Evolutionary conservation across 495 filamentous ascomycete species (phyloP), one percentile per base, ranked within the genome.

Genomic region (Lophiostoma macrostomum): DNA sequence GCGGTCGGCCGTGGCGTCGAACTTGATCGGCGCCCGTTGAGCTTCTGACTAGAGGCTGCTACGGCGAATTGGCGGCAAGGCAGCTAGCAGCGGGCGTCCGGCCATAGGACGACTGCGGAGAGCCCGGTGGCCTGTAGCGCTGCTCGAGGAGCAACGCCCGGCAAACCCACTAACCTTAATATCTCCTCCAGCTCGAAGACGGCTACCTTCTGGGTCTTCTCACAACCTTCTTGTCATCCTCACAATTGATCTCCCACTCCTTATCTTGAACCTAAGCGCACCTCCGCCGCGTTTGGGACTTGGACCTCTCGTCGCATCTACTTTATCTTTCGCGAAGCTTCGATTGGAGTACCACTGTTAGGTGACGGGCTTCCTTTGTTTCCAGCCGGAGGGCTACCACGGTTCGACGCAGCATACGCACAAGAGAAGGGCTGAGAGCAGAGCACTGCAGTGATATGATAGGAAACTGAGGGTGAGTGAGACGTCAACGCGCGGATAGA

Each of bases 21-120:
- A 30, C 46, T 22, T 50, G 53, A 38, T 50, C 53, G 6, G 38
- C 53, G 53, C 53, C 51, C 56, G 48, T 53, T 59, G 49, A 53
- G 29, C 41, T 24, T 24, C 49, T 39, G 41, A 39, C 30, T 35
- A 31, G 53, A 37, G 1, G 53, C 34, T 24, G 41, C 18, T 19
- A 27, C 24, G 27, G 27, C 52, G 42, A 30, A 40, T 32, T 47
- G 35, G 40, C 52, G 43, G 22, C 1, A 22, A 5, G 30, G 41
- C 5, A 30, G 24, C 30, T 22, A 47, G 41, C 22, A 37, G 51
- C 30, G 24, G 29, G 51, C 40, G 38, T 34, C 38, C 4, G 37
- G 53, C 45, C 45, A 50, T 25, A 57, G 38, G 38, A 50, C 36
- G 45, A 44, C 36, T 50, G 53, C 31, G 53, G 46, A 43, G 53